Base-by-base conservation (phyloP, 1,139 yeast genomes). In the Candida glucosophila region DNA sequence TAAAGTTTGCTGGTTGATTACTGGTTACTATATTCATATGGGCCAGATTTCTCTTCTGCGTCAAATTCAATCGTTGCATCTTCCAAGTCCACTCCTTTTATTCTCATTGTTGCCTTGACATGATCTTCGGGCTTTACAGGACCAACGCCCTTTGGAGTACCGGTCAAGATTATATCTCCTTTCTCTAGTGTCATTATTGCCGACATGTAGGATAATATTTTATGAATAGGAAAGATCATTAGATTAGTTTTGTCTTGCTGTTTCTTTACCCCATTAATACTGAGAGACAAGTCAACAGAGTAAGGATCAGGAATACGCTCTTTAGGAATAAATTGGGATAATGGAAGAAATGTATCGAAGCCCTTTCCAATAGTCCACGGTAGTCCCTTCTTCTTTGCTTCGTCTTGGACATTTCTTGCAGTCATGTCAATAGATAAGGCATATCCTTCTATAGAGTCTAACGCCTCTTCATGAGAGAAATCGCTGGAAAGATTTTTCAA, bases 61-160 rank as follows among this genome's bases (percentile, higher is more conserved):
- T 59, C 62, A 23, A 77, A 58, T 20, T 70, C 69, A 35, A 85
- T 58, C 5, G 55, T 42, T 40, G 69, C 67, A 22, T 65, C 71
- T 21, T 64, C 71, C 21, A 86, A 47, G 10, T 63, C 60, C 31
- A 69, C 44, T 7, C 76, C 90, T 20, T 67, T 69, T 21, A 67
- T 69, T 18, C 52, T 55, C 36, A 81, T 52, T 35, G 69, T 66
- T 7, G 93, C 94, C 28, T 65, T 64, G 20, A 90, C 62, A 23
- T 52, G 52, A 49, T 90, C 97, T 5, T 96, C 97, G 1, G 93
- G 79, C 6, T 50, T 55, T 24, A 88, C 58, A 19, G 67, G 61
- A 8, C 97, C 96, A 7, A 90, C 99, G n/a, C 99, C 99, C 53
- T 88, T 85, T 23, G 98, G 98, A 2, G 98, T 90, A 9, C 98